Evolutionary conservation across 257 asterid species (phyloP).

Genomic region (Handroanthus guayacan): DNA sequence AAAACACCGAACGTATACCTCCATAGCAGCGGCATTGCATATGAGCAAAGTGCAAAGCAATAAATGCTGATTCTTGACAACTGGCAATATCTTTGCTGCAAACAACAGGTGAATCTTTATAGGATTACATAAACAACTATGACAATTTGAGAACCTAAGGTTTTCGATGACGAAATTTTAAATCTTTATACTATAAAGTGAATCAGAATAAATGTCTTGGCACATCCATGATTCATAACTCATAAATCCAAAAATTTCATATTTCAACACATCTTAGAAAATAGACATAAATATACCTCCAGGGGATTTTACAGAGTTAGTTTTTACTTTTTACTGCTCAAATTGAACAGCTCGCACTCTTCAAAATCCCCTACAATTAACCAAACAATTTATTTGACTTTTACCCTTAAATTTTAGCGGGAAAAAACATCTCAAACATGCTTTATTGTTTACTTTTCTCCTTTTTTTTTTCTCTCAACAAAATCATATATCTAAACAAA

Average conservation of each 20-base stretch:
- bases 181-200: background rate
- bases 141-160: background rate
- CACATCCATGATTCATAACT: background rate
- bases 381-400: background rate
- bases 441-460: background rate
- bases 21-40: slow-evolving; percentile 91
- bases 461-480: background rate
- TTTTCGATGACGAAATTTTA: background rate
- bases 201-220: background rate
- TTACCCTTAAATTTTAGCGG: background rate
- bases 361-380: background rate
- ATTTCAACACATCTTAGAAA: background rate
- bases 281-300: background rate
- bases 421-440: background rate
- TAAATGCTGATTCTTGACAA: slow-evolving; percentile 77
- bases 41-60: slow-evolving; percentile 78
- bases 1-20: slow-evolving; percentile 52
- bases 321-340: background rate
- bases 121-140: slow-evolving; percentile 40
- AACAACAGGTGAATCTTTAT: slow-evolving; percentile 4
- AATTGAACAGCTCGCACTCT: background rate
- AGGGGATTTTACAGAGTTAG: background rate
- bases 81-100: slow-evolving; percentile 77
- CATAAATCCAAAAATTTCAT: background rate
- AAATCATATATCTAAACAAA: background rate